phyloP scores from a whole-genome alignment of 2,329 filamentous ascomycete species.

The Aspergillus uvarum region DNA sequence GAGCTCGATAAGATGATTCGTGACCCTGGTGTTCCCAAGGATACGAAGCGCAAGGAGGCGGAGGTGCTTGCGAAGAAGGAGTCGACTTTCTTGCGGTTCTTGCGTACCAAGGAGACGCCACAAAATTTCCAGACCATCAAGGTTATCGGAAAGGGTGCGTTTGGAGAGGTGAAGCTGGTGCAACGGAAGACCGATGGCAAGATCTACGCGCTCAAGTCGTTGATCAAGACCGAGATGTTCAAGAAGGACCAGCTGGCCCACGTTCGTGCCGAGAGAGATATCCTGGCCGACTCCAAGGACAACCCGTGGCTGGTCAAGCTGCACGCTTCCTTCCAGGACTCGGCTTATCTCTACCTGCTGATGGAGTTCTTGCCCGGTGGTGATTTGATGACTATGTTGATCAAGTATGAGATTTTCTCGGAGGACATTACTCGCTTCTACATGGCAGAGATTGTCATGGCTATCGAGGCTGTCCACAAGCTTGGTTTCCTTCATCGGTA shows the following conservation, averaged over 20 bases:
- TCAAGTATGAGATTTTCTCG: constrained; percentile 99
- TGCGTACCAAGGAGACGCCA: constrained; percentile 88
- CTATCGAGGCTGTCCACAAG: constrained; percentile 98
- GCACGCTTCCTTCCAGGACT: constrained; percentile 96
- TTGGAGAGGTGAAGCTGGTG: constrained; percentile 96
- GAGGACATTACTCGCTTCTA: constrained; percentile 99
- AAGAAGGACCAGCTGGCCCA: constrained; percentile 98
- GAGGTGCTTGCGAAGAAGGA: constrained; percentile 83
- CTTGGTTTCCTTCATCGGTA: constrained; percentile 98
- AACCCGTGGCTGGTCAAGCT: constrained; percentile 99
- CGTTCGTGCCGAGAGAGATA: constrained; percentile 95
- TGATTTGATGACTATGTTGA: constrained; percentile 99
- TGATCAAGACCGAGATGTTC: constrained; percentile 99
- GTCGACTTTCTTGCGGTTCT: constrained; percentile 87
- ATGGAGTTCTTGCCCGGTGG: constrained; percentile 99
- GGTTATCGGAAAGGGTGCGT: constrained; percentile 98
- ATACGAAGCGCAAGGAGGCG: constrained; percentile 80
- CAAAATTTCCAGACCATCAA: constrained; percentile 96
- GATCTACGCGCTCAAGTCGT: constrained; percentile 96
- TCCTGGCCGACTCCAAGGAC: constrained; percentile 91
- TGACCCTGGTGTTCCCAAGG: constrained; percentile 71
- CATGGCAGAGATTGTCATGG: constrained; percentile 95
- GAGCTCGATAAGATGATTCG: constrained; percentile 85
- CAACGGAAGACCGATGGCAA: constrained; percentile 95
- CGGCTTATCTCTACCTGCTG: constrained; percentile 94